Evolutionary conservation across 2,329 filamentous ascomycete species (phyloP).

Genomic region (Stemphylium vesicarium): DNA sequence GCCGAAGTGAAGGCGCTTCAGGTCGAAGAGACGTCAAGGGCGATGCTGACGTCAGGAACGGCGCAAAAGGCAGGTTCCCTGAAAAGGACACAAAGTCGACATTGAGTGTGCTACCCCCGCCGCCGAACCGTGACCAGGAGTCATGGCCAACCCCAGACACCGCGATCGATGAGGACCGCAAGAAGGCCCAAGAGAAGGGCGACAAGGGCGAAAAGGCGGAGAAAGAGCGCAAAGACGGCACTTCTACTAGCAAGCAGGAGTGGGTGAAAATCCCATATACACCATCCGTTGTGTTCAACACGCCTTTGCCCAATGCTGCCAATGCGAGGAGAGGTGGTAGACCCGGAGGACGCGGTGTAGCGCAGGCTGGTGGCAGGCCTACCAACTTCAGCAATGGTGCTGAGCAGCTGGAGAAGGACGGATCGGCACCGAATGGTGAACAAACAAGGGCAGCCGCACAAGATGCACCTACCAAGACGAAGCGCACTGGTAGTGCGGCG

Average conservation of each 20-base stretch:
- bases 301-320: constrained; percentile 67
- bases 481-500: constrained; percentile 44
- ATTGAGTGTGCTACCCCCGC: constrained; percentile 54
- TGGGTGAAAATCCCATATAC: constrained; percentile 86
- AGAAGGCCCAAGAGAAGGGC: constrained; percentile 71
- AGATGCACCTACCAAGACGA: constrained; percentile 43
- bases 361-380: constrained; percentile 61
- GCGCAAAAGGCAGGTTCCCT: constrained; percentile 29
- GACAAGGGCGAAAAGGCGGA: constrained; percentile 73
- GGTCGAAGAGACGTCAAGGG: constrained; percentile 34
- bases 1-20: constrained; percentile 31
- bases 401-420: constrained; percentile 48
- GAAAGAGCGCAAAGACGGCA: constrained; percentile 63
- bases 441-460: constrained; percentile 35
- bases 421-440: constrained; percentile 39
- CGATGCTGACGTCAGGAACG: constrained; percentile 38
- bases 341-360: constrained; percentile 61
- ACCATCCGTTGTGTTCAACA: constrained; percentile 85
- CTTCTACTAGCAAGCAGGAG: constrained; percentile 69
- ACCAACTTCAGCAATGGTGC: constrained; percentile 50
- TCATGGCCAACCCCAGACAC: constrained; percentile 92
- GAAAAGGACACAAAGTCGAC: constrained; percentile 39
- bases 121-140: constrained; percentile 75
- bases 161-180: constrained; percentile 76
- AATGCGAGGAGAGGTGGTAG: constrained; percentile 50